Evolutionary conservation across 331 rosid species (phyloP).

Genomic region (Dryas integrifolia): DNA sequence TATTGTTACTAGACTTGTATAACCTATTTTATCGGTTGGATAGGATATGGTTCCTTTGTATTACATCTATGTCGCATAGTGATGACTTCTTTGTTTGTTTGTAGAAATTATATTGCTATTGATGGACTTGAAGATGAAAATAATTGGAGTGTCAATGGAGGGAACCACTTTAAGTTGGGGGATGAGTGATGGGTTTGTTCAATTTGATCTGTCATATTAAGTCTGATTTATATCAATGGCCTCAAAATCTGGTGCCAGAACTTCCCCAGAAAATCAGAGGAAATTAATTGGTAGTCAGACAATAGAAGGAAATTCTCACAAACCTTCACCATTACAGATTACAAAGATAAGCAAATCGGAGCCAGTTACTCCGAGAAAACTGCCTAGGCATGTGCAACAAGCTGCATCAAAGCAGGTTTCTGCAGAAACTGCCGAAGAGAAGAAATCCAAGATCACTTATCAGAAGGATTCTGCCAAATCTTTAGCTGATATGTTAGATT

Average conservation of each 20-base stretch:
- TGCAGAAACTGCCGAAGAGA: constrained; percentile 11
- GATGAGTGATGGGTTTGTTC: constrained; percentile 33
- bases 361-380: constrained; percentile 35
- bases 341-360: constrained; percentile 41
- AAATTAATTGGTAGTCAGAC: constrained; percentile 30
- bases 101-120: constrained; percentile 23
- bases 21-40: background rate
- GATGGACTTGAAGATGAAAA: constrained; percentile 39
- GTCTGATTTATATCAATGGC: constrained; percentile 28
- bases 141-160: constrained; percentile 29
- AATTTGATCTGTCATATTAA: constrained; percentile 22
- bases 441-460: constrained; percentile 19
- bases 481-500: constrained; percentile 32
- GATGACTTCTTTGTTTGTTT: constrained; percentile 13
- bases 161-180: constrained; percentile 27
- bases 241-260: constrained; percentile 35
- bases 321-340: constrained; percentile 34
- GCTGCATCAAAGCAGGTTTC: constrained; percentile 26
- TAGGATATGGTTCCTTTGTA: background rate
- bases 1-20: background rate
- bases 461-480: constrained; percentile 23
- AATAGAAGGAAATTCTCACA: constrained; percentile 31
- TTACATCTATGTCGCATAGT: background rate
- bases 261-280: constrained; percentile 31
- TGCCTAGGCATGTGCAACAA: constrained; percentile 30